These are phyloP conservation scores for Omphalotus olearius DNA, from an alignment of 1,284 basidiomycete species.

Conservation along the genomic window DNA sequence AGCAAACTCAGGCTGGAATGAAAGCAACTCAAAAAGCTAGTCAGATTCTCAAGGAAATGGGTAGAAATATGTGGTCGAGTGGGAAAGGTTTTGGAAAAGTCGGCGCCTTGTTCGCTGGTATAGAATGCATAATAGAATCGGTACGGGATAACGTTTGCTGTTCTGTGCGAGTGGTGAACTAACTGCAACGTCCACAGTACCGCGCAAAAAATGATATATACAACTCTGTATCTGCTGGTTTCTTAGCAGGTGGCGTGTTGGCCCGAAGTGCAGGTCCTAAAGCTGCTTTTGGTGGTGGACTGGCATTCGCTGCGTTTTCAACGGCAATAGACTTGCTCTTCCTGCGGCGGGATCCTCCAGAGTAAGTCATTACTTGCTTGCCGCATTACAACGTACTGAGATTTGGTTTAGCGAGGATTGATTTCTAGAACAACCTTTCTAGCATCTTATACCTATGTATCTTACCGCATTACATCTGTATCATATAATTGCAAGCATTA, in stretches of 20 bases:
- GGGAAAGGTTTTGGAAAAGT: slow-evolving; percentile 96
- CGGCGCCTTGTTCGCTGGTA: slow-evolving; percentile 88
- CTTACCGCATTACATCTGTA: too few relatives aligned
- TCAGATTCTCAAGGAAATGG: slow-evolving; percentile 93
- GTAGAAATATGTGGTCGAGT: slow-evolving; percentile 84
- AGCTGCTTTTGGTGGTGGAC: slow-evolving; percentile 77
- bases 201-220: slow-evolving; percentile 94
- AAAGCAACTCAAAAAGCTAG: slow-evolving; percentile 75
- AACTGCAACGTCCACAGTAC: slow-evolving; percentile 51
- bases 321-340: slow-evolving; percentile 84
- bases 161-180: slow-evolving; percentile 5
- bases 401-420: too few relatives aligned
- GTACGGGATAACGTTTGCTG: slow-evolving; percentile 49
- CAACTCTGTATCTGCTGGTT: slow-evolving; percentile 74
- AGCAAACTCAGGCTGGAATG: slow-evolving; percentile 56
- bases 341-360: slow-evolving; percentile 77
- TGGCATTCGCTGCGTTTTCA: slow-evolving; percentile 90
- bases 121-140: slow-evolving; percentile 95
- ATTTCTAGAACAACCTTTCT: too few relatives aligned
- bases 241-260: slow-evolving; percentile 75
- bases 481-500: too few relatives aligned
- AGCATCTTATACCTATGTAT: too few relatives aligned
- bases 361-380: slow-evolving; percentile 50
- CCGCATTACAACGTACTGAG: too few relatives aligned
- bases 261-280: slow-evolving; percentile 83